Evolutionary conservation across 441 rosid genomes (phyloP).

Genomic region (Mallotus repandus): DNA sequence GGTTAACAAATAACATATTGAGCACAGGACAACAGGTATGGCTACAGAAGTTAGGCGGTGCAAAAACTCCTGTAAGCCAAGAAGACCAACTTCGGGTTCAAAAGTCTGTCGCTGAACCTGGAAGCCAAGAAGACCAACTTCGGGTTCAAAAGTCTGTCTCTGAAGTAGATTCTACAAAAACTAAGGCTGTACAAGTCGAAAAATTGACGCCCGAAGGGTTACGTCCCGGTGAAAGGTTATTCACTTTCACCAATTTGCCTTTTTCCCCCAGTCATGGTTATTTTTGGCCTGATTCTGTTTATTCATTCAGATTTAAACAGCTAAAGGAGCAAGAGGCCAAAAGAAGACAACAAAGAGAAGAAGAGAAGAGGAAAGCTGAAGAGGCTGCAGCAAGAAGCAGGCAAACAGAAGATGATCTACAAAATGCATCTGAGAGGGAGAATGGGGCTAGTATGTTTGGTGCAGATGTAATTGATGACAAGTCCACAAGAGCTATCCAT

Average conservation of each 20-base stretch:
- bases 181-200: conserved; percentile 33
- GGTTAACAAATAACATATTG: conserved; percentile 91
- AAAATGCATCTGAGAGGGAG: conserved; percentile 26
- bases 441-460: conserved; percentile 22
- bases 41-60: conserved; percentile 93
- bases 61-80: conserved; percentile 48
- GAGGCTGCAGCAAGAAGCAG: conserved; percentile 38
- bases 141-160: conserved; percentile 40
- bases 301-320: conserved; percentile 61
- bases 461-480: conserved; percentile 23
- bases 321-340: conserved; percentile 83
- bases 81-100: conserved; percentile 43
- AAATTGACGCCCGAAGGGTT: conserved; percentile 52
- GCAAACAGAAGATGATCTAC: conserved; percentile 25
- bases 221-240: conserved; percentile 77
- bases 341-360: conserved; percentile 61
- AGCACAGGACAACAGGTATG: conserved; percentile 90
- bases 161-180: conserved; percentile 32
- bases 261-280: neutral
- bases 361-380: conserved; percentile 52
- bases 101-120: conserved; percentile 45
- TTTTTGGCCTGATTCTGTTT: conserved; percentile 17
- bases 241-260: neutral
- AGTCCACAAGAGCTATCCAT: conserved; percentile 21
- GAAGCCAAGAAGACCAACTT: conserved; percentile 43